Evolutionary conservation across 768 basidiomycete species (phyloP), one percentile per base, ranked within the genome.

Genomic region (Epithele typhae): DNA sequence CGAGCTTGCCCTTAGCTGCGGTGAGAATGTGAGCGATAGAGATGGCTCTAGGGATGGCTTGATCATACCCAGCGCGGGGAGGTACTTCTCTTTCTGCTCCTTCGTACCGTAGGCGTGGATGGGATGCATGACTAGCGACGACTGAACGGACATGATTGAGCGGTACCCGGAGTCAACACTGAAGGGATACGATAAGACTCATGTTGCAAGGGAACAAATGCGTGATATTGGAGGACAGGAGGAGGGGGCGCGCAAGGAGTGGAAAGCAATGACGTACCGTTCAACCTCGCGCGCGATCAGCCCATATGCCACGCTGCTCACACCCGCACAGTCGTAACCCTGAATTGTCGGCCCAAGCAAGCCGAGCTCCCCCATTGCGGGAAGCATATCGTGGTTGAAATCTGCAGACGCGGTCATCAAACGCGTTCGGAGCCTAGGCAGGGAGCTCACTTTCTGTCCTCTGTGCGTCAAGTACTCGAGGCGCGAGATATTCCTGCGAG

Each of bases 161-260:
- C 95, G 87, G 61, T 96, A 98, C 0, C 95, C 95, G 2, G 94
- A 97, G 62, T 99, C 95, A 32, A 98, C 83, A 52, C 94, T 92
- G 56, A 35, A 15, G 14, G 27, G 8, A 30, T 30, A 30, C 27
- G 14, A 14, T 30, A 7, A 30, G 27, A 7, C 7, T n/a, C n/a
- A n/a, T n/a, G n/a, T n/a, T n/a, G n/a, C n/a, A n/a, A n/a, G n/a
- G n/a, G n/a, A n/a, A n/a, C n/a, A n/a, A n/a, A n/a, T n/a, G n/a
- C n/a, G n/a, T n/a, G n/a, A n/a, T n/a, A n/a, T n/a, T n/a, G n/a
- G n/a, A n/a, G n/a, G n/a, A n/a, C n/a, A n/a, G n/a, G n/a, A n/a
- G n/a, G n/a, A n/a, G n/a, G n/a, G n/a, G n/a, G n/a, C n/a, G n/a
- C n/a, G n/a, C n/a, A 9, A 45, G 5, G 14, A 33, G 23, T 9